Evolutionary conservation across 805 yeast species (phyloP), one percentile per base, ranked within the genome.

Genomic region (Starmerella floricola): DNA sequence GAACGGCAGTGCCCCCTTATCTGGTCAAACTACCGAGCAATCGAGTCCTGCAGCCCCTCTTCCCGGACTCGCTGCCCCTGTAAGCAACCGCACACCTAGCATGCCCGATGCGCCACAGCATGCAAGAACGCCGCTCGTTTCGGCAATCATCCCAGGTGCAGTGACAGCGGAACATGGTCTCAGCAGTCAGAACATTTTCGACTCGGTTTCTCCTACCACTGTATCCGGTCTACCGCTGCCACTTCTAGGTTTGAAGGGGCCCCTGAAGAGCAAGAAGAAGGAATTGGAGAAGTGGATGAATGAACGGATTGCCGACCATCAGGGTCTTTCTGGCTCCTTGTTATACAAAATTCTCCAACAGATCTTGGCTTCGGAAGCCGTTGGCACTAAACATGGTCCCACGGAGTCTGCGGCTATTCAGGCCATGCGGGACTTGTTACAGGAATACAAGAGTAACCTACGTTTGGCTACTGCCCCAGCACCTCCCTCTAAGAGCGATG

Each of bases 201-300:
- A 23, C 26, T 10, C 26, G 26, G 26, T 23, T 23, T 23, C 26
- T 6, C 10, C 26, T 6, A 8, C 26, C 6, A 20, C 27, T 6
- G 34, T 29, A 3, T 20, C 43, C 33, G 63, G 63, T 36, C 79
- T 73, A 58, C 91, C 82, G 1, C 84, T 79, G 0, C 94, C 95
- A 0, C 62, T 84, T 38, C 57, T 66, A 3, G 71, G 68, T 42
- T 52, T 64, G 3, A 62, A 62, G 42, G 62, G 65, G 8, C 55
- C 54, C 6, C 35, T 59, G 21, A 82, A 76, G 55, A 62, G 76
- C 1, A 78, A 73, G 56, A 67, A 67, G 56, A 80, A 77, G 54
- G 91, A 79, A 32, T 56, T 84, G 8, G 81, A 75, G 46, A 72
- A 77, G 44, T 80, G 94, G 79, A 50, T 78, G n/a, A 65, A 62